These are phyloP conservation scores for Inga laurina DNA, from an alignment of 306 rosid species.

Conservation along the genomic window DNA sequence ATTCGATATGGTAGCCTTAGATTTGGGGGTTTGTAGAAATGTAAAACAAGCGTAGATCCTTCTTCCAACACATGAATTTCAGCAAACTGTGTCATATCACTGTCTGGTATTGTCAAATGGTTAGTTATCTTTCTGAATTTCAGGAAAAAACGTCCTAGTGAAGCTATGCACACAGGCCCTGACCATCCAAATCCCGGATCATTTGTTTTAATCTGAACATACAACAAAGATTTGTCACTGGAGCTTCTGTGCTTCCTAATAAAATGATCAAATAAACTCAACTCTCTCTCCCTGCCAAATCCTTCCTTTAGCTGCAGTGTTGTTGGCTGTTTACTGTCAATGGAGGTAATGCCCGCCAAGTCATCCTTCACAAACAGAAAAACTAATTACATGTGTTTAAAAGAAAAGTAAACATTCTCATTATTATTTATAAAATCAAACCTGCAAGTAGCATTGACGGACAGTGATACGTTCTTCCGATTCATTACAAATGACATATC, in stretches of 20 bases:
- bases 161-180: conserved; percentile 92
- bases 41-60: conserved; percentile 81
- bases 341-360: conserved; percentile 50
- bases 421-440: conserved; percentile 31
- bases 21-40: conserved; percentile 79
- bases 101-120: conserved; percentile 44
- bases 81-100: conserved; percentile 60
- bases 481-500: conserved; percentile 78
- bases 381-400: conserved; percentile 7
- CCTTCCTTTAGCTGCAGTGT: conserved; percentile 67
- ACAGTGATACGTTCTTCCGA: conserved; percentile 62
- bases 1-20: conserved; percentile 82
- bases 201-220: conserved; percentile 60
- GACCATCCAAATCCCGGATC: conserved; percentile 83
- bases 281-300: conserved; percentile 56
- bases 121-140: conserved; percentile 66
- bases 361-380: conserved; percentile 64
- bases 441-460: conserved; percentile 90
- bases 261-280: conserved; percentile 70
- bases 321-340: conserved; percentile 62
- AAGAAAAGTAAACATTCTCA: conserved; percentile 19
- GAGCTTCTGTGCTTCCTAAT: conserved; percentile 70
- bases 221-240: conserved; percentile 56
- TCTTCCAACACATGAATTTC: conserved; percentile 83
- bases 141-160: conserved; percentile 88